phyloP scores from a whole-genome alignment of 2,329 filamentous ascomycete genomes.

The Colletotrichum filicis region DNA sequence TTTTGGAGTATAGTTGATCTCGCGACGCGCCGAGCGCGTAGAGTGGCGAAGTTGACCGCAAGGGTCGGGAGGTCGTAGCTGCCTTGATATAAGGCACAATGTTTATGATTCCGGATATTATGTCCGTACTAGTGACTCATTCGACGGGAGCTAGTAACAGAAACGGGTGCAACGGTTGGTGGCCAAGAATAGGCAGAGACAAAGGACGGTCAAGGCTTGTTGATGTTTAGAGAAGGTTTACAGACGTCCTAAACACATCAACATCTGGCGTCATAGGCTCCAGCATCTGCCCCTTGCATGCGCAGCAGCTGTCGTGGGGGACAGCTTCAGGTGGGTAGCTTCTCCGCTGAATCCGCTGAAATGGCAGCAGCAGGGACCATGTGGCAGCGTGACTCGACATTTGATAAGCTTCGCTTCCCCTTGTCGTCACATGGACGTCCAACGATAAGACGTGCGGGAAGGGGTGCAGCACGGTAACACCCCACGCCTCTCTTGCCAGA shows the following conservation, averaged over 20 bases:
- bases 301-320: constrained; percentile 21
- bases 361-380: constrained; percentile 32
- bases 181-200: constrained; percentile 25
- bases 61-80: constrained; percentile 1
- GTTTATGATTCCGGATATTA: constrained; percentile 1
- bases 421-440: constrained; percentile 30
- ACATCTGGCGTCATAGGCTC: constrained; percentile 35
- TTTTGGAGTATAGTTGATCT: background rate
- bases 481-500: constrained; percentile 1
- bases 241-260: background rate
- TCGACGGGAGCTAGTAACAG: constrained; percentile 11
- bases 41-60: constrained; percentile 22
- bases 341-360: constrained; percentile 12
- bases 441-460: constrained; percentile 14
- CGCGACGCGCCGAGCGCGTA: constrained; percentile 20
- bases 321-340: constrained; percentile 28
- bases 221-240: constrained; percentile 19
- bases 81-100: background rate
- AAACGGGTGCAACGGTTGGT: constrained; percentile 20
- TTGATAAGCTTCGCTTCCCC: constrained; percentile 30
- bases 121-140: constrained; percentile 23
- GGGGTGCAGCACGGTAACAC: constrained; percentile 1
- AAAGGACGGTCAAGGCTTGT: constrained; percentile 4
- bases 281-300: constrained; percentile 29
- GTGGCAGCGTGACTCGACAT: constrained; percentile 33